These are phyloP conservation scores for Trichosanthes cucumerina DNA, from an alignment of 306 rosid species.

Conservation along the genomic window DNA sequence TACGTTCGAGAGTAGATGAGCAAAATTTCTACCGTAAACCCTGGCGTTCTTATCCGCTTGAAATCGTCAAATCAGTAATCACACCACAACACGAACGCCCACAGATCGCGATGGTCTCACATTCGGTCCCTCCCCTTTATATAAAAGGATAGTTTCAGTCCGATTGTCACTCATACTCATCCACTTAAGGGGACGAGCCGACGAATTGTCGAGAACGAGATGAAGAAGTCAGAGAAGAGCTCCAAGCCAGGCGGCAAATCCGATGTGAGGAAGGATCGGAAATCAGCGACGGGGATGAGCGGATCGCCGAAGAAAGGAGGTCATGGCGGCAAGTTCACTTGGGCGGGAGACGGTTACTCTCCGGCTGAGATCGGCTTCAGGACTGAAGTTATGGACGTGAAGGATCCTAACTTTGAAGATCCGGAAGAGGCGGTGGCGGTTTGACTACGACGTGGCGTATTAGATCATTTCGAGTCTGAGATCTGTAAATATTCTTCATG, in stretches of 20 bases:
- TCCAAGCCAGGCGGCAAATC: constrained; percentile 34
- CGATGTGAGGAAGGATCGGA: constrained; percentile 55
- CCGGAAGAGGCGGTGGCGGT: constrained; percentile 32
- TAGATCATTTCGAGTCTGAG: background rate
- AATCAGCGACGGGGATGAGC: constrained; percentile 65
- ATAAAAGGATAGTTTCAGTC: background rate
- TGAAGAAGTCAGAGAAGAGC: constrained; percentile 59
- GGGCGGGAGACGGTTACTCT: constrained; percentile 55
- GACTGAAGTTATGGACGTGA: constrained; percentile 35
- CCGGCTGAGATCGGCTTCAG: constrained; percentile 34
- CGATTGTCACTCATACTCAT: background rate
- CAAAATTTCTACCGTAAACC: background rate
- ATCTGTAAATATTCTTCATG: constrained; percentile 1
- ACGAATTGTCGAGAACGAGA: constrained; percentile 10
- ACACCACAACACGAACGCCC: background rate
- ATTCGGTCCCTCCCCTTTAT: background rate
- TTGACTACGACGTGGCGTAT: background rate
- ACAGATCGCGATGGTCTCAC: background rate
- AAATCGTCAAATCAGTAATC: background rate
- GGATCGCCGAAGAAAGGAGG: constrained; percentile 97
- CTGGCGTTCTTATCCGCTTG: constrained; percentile 1
- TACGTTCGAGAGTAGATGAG: background rate
- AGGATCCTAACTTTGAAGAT: constrained; percentile 85
- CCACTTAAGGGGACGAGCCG: background rate
- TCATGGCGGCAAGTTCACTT: constrained; percentile 85